A percentile compares a stretch with the other conserved stretches of the same genome.
Evolutionary conservation across 768 basidiomycete species (phyloP).

Genomic region (Gelatoporia subvermispora): DNA sequence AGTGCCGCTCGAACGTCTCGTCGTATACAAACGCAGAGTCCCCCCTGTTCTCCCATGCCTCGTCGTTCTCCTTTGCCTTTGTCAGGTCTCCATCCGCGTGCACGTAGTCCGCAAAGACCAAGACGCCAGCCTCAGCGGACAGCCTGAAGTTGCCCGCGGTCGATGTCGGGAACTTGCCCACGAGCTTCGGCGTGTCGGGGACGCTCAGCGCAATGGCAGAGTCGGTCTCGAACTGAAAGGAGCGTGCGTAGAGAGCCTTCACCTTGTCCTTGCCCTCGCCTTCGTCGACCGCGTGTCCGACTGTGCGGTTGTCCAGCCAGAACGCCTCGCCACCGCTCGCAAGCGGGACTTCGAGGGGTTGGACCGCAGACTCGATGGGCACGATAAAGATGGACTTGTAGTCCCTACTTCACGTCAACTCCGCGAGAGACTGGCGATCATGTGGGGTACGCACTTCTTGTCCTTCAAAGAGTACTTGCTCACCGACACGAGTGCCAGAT

Average conservation of each 20-base stretch:
- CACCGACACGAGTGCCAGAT: constrained; percentile 61
- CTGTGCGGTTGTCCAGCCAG: constrained; percentile 70
- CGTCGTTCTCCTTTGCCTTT: constrained; percentile 64
- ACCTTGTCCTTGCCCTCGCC: constrained; percentile 42
- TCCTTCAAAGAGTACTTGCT: constrained; percentile 69
- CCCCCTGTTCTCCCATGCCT: constrained; percentile 68
- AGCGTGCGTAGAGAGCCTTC: constrained; percentile 56
- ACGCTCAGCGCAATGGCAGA: constrained; percentile 26
- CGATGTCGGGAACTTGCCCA: constrained; percentile 66
- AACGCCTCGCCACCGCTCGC: constrained; percentile 69
- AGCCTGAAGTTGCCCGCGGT: constrained; percentile 70
- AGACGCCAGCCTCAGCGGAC: constrained; percentile 44
- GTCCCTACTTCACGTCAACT: constrained; percentile 42
- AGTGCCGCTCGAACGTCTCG: constrained; percentile 43
- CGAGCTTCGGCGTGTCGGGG: constrained; percentile 37
- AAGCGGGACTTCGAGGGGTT: constrained; percentile 55
- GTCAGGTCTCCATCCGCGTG: constrained; percentile 71
- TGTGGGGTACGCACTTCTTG: constrained; percentile 51
- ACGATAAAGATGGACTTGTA: constrained; percentile 63
- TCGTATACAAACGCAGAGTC: constrained; percentile 56
- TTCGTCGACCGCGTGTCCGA: constrained; percentile 61
- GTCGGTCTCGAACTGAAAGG: constrained; percentile 41
- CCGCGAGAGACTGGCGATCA: neutral
- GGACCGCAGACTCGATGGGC: constrained; percentile 46
- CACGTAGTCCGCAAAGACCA: constrained; percentile 86